Evolutionary conservation across 2,329 filamentous ascomycete species (phyloP).

Genomic region (Endoconidiophora polonica): DNA sequence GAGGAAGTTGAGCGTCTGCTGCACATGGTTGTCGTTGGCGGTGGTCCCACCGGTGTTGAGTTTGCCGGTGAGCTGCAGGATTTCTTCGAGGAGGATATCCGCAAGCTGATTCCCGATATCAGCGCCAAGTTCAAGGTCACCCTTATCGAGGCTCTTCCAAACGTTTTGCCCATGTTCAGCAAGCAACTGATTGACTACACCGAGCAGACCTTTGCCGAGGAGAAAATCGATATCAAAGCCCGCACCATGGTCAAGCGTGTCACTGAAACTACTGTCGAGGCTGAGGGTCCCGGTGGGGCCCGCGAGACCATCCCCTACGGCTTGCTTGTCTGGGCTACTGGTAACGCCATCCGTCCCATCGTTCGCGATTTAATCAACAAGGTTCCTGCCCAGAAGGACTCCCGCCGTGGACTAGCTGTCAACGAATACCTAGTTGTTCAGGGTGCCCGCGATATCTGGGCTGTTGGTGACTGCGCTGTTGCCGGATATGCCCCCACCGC

Average conservation of each 20-base stretch:
- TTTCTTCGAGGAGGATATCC: constrained; percentile 96
- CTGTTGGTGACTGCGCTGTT: constrained; percentile 89
- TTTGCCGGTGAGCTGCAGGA: constrained; percentile 97
- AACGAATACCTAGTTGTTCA: constrained; percentile 99
- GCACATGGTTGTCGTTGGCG: constrained; percentile 93
- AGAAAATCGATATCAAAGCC: constrained; percentile 91
- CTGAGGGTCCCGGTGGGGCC: constrained; percentile 64
- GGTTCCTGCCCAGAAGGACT: constrained; percentile 89
- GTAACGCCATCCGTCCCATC: constrained; percentile 79
- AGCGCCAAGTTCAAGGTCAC: constrained; percentile 92
- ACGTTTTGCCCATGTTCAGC: constrained; percentile 93
- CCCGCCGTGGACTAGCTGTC: constrained; percentile 81
- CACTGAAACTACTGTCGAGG: constrained; percentile 82
- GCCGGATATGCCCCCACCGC: constrained; percentile 96
- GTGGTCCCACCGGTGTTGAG: constrained; percentile 92
- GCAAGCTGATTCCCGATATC: constrained; percentile 95
- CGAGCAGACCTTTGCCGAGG: constrained; percentile 96
- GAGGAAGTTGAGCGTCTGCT: constrained; percentile 87
- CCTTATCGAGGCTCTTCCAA: constrained; percentile 89
- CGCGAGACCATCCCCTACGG: constrained; percentile 77
- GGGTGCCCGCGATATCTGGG: constrained; percentile 93
- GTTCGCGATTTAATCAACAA: constrained; percentile 82
- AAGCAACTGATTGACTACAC: constrained; percentile 99
- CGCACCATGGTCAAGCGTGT: constrained; percentile 99
- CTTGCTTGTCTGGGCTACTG: constrained; percentile 93